Evolutionary conservation across 2,329 filamentous ascomycete species (phyloP).

Genomic region (Davidsoniella virescens): DNA sequence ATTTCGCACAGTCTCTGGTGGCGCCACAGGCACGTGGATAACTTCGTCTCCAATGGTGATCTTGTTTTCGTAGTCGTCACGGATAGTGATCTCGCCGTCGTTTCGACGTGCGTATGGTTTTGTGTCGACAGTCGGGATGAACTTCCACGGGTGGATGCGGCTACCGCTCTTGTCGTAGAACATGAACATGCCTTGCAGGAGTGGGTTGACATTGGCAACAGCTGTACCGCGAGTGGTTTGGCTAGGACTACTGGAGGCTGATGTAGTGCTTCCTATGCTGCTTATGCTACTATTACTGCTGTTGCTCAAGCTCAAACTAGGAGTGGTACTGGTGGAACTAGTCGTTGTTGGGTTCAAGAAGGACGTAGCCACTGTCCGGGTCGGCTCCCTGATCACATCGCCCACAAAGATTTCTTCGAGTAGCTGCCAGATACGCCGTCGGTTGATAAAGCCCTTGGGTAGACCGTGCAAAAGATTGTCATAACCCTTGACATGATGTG

Average conservation of each 20-base stretch:
- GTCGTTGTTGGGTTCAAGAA: too few species aligned
- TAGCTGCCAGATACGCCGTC: conserved; percentile 9
- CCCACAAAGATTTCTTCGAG: conserved; percentile 7
- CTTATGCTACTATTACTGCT: too few species aligned
- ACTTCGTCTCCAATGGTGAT: background rate
- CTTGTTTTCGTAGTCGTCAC: background rate
- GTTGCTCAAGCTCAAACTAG: too few species aligned
- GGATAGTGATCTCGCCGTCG: background rate
- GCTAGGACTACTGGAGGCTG: background rate
- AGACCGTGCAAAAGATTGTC: background rate
- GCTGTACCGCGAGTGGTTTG: too few species aligned
- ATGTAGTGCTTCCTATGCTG: background rate
- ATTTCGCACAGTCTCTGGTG: background rate
- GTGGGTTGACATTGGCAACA: too few species aligned
- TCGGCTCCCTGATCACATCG: conserved; percentile 5
- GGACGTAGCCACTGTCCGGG: too few species aligned
- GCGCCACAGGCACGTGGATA: background rate
- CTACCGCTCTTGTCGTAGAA: background rate
- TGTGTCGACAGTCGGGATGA: background rate
- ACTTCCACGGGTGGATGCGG: background rate
- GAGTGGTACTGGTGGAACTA: too few species aligned
- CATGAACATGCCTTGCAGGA: background rate
- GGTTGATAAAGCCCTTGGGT: background rate
- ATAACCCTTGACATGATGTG: background rate
- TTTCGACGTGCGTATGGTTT: background rate